Conservation (phyloP, 306 rosid genomes). For the Prunus salicina region DNA sequence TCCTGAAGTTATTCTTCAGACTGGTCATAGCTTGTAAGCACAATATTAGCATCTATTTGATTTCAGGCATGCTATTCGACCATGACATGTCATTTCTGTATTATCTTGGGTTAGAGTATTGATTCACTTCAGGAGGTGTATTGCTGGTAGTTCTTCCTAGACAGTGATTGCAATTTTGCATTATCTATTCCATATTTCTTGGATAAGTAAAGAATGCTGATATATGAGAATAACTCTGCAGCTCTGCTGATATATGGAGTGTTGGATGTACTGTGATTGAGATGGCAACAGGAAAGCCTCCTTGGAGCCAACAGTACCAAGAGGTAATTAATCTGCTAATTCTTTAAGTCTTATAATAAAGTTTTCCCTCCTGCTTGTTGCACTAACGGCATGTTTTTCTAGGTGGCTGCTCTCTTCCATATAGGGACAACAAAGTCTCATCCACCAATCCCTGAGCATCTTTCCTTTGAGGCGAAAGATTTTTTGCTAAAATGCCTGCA, state of each 20-base stretch:
- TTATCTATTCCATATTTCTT: neutral
- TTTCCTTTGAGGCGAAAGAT: slow-evolving; percentile 83
- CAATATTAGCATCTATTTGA: slow-evolving; percentile 12
- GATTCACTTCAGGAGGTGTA: neutral
- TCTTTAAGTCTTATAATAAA: neutral
- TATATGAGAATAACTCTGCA: slow-evolving; percentile 33
- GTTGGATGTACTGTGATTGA: slow-evolving; percentile 99
- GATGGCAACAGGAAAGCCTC: slow-evolving; percentile 99
- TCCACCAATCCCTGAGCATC: slow-evolving; percentile 97
- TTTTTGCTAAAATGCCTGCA: slow-evolving; percentile 91
- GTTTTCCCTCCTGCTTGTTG: slow-evolving; percentile 13
- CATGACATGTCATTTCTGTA: neutral
- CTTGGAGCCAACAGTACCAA: slow-evolving; percentile 98
- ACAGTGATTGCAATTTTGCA: neutral
- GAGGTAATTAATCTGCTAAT: slow-evolving; percentile 55
- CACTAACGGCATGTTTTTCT: slow-evolving; percentile 42
- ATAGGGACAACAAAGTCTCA: slow-evolving; percentile 97
- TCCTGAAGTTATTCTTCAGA: slow-evolving; percentile 99
- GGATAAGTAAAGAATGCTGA: slow-evolving; percentile 23
- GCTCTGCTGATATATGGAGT: slow-evolving; percentile 99
- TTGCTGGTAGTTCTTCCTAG: neutral
- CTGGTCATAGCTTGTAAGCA: slow-evolving; percentile 99
- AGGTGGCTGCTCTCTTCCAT: slow-evolving; percentile 98
- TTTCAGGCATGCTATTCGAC: slow-evolving; percentile 1
- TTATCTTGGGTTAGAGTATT: neutral